Base-by-base conservation (phyloP, 306 rosid species). In the Cicer chorassanicum region DNA sequence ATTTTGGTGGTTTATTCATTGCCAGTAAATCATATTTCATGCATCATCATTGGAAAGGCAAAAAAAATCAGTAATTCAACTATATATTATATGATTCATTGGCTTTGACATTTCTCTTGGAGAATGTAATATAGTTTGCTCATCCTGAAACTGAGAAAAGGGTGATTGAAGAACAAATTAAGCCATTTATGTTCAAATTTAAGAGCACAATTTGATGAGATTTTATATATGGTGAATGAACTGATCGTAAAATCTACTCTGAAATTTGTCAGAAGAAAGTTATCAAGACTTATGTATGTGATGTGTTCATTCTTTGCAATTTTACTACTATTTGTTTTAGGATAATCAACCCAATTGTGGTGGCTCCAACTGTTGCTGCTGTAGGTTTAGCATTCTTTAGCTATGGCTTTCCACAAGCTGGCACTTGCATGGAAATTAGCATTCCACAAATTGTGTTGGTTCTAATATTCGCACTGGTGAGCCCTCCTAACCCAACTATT, bases 381-480 rank as follows among this genome's bases (percentile, higher is more conserved):
- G 87, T 91, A 63, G 97, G 98, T 76, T 87, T 93, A 82, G 97
- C 98, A 40, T 93, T 93, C 85, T 93, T 93, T 60, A 91, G 97
- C 87, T 93, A 87, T 54, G 98, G 96, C 9, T 91, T 93, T 86
- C 98, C 96, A 38, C 97, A 93, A 81, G 97, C 97, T 68, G 97
- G 97, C 59, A 87, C 88, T 81, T 94, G 98, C 81, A 64, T 90
- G 72, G 98, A 94, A 88, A 94, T 94, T 65, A 94, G 93, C 70
- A 53, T 94, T 81, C 98, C 97, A 4, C 87, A 74, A 79, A 88
- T 94, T 82, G 84, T 88, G 2, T 78, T 94, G 82, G 87, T 90
- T 78, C 93, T 94, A 66, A 73, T 91, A 81, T 94, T 86, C 86
- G 79, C 95, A 36, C 81, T 94, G 83, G 98, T 94, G 76, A 82